Percentiles rank a stretch among this genome's conserved stretches.
Evolutionary conservation across 495 filamentous ascomycete genomes (phyloP).

Genomic region (Aspergillus sclerotioniger): DNA sequence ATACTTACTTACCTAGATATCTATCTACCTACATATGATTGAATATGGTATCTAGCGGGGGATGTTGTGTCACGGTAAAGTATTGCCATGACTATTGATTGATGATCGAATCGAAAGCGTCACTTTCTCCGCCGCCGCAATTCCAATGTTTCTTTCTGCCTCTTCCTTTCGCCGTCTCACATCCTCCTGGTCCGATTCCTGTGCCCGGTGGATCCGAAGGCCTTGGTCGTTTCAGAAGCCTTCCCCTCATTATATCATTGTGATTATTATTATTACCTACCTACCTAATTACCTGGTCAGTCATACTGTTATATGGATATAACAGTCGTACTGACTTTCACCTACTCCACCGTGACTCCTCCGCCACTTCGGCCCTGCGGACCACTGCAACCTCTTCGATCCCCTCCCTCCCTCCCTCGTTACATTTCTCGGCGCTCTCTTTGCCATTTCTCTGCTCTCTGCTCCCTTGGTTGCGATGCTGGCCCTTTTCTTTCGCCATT

Average conservation of each 20-base stretch:
- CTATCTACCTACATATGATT: too few species aligned
- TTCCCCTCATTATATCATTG: too few species aligned
- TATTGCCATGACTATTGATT: too few species aligned
- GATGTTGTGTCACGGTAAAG: too few species aligned
- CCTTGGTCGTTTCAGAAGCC: background rate
- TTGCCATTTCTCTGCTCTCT: constrained; percentile 14
- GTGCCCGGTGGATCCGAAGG: background rate
- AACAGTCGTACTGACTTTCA: background rate
- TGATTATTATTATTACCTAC: too few species aligned
- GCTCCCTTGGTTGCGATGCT: constrained; percentile 18
- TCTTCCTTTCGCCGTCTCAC: too few species aligned
- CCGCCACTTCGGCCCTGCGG: constrained; percentile 10
- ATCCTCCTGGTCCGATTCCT: background rate
- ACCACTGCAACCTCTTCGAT: constrained; percentile 2
- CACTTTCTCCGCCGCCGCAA: too few species aligned
- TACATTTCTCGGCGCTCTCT: constrained; percentile 13
- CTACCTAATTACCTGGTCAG: background rate
- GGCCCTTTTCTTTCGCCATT: constrained; percentile 6
- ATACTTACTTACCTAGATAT: too few species aligned
- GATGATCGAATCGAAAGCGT: too few species aligned
- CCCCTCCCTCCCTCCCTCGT: constrained; percentile 1
- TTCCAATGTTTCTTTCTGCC: too few species aligned
- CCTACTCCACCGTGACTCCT: constrained; percentile 6
- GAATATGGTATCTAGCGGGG: too few species aligned
- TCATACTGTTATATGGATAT: too few species aligned